A percentile compares a stretch with the other conserved stretches of the same genome.
Conservation (phyloP, 306 rosid genomes). For the Glycine tomentella region DNA sequence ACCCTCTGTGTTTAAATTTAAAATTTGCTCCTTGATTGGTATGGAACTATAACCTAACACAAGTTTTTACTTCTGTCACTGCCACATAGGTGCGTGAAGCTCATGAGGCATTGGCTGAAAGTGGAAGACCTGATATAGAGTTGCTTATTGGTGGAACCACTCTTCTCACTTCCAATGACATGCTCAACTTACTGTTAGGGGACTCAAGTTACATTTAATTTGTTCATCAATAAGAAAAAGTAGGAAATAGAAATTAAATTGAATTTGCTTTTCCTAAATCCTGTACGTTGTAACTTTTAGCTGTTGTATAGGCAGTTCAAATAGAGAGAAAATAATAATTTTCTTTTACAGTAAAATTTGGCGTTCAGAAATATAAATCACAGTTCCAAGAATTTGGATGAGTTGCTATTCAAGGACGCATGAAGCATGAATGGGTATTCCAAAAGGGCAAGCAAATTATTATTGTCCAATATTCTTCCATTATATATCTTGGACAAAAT, state of each 20-base stretch:
- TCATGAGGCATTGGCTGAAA: conserved; percentile 81
- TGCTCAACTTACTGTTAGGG: conserved; percentile 78
- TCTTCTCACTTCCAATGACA: conserved; percentile 74
- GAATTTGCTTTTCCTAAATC: conserved; percentile 29
- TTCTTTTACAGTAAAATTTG: conserved; percentile 20
- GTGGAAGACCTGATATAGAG: conserved; percentile 91
- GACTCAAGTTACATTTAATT: conserved; percentile 63
- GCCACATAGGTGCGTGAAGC: conserved; percentile 79
- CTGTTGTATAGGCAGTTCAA: conserved; percentile 26
- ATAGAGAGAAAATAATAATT: background rate
- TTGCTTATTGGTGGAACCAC: conserved; percentile 90
- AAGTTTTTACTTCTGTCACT: conserved; percentile 5
- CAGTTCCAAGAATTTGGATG: background rate
- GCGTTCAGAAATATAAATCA: conserved; percentile 1
- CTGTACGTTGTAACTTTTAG: conserved; percentile 28
- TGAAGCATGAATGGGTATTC: background rate
- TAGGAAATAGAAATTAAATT: conserved; percentile 30
- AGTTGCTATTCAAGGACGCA: background rate
- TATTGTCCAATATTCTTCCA: background rate
- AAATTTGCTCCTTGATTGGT: conserved; percentile 23
- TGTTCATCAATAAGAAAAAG: conserved; percentile 13
- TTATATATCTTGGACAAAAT: background rate
- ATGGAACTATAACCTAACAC: conserved; percentile 39
- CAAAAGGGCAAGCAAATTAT: background rate
- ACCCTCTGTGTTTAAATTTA: background rate